Evolutionary conservation across 2,329 filamentous ascomycete species (phyloP).

Genomic region (Endothia cerciana): DNA sequence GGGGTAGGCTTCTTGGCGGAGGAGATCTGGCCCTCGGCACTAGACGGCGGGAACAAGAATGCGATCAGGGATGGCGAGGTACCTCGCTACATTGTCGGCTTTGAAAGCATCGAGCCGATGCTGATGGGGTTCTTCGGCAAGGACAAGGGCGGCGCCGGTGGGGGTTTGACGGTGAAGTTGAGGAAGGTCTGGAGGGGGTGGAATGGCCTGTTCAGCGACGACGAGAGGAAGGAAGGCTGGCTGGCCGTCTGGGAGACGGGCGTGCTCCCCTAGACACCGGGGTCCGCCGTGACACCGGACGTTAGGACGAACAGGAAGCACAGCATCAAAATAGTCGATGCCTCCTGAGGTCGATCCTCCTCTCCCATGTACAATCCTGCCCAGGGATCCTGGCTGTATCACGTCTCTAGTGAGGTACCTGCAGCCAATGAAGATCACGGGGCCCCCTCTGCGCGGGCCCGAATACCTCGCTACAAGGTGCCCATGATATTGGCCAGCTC

Average conservation of each 20-base stretch:
- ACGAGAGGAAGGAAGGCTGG: slow-evolving; percentile 58
- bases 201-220: slow-evolving; percentile 67
- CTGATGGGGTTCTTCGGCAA: slow-evolving; percentile 50
- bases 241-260: slow-evolving; percentile 65
- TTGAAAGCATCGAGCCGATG: slow-evolving; percentile 58
- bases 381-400: too few relatives aligned
- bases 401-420: too few relatives aligned
- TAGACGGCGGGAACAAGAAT: neutral
- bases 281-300: neutral
- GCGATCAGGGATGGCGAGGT: slow-evolving; percentile 33
- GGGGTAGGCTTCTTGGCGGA: slow-evolving; percentile 55
- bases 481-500: too few relatives aligned
- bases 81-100: slow-evolving; percentile 64
- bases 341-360: neutral
- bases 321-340: neutral
- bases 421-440: too few relatives aligned
- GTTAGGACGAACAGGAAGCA: neutral
- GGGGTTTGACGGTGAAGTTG: slow-evolving; percentile 47
- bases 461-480: too few relatives aligned
- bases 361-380: neutral
- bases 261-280: slow-evolving; percentile 26
- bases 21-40: slow-evolving; percentile 51
- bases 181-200: slow-evolving; percentile 58
- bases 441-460: too few relatives aligned
- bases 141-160: slow-evolving; percentile 39